Base-by-base conservation (phyloP, 2,329 filamentous ascomycete genomes). In the Fusarium sublunatum region DNA sequence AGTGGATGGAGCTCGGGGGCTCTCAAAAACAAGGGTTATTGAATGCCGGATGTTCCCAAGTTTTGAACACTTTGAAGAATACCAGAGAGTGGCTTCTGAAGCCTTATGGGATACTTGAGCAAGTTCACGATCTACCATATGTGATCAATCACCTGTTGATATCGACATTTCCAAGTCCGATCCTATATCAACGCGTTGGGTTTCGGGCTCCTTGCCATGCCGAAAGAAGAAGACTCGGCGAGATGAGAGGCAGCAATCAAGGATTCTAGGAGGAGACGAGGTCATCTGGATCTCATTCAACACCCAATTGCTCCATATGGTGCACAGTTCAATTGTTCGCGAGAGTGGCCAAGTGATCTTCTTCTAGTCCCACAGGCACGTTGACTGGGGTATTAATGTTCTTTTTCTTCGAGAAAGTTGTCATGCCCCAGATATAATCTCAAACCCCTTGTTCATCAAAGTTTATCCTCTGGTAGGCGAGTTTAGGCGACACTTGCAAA, bases 331-430 rank as follows among this genome's bases (percentile, higher is more conserved):
- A 47, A 53, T 39, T 15, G 35, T 31, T 25, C 24, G 42, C 24
- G 36, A 38, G 15, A 40, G 48, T 45, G 38, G 31, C 31, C 13
- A 34, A 34, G 31, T 45, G 52, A 50, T 46, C 38, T 43, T 60
- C 58, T 38, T 51, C 34, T 50, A 39, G 51, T 62, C 47, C 53
- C 51, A 44, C 57, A 40, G 12, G 29, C 34, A 29, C 41, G 32
- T 53, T 49, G n/a, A 36, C 47, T 44, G 51, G 61, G 62, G 46
- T 43, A 34, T 35, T 12, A 42, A 40, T 26, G 49, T 66, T 53
- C 45, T 51, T 65, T 59, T 65, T 38, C 53, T 65, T 65, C 62
- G 58, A 65, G 62, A 65, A 65, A 55, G 28, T 60, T 34, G 31
- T 13, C 11, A 34, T 60, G 47, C 48, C 38, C 57, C 34, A 24